Conservation (phyloP, 257 asterid species). For the Petunia secreta region DNA sequence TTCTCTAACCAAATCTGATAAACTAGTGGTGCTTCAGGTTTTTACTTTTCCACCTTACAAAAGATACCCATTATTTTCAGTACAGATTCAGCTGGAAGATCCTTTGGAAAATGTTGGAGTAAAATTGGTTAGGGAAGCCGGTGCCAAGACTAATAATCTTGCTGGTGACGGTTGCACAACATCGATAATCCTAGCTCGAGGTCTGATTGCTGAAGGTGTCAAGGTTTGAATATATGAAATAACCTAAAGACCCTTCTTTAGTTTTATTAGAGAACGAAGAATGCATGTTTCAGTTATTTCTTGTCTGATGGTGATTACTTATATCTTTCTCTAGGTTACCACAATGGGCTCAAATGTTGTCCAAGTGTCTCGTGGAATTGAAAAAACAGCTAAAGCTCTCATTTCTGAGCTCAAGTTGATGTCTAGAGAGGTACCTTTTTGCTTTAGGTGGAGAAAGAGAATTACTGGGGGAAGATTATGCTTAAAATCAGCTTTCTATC, state of each 20-base stretch:
- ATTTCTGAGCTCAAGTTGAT: conserved; percentile 71
- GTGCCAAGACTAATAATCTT: conserved; percentile 82
- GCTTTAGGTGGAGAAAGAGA: background rate
- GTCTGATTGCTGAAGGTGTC: conserved; percentile 78
- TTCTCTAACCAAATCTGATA: background rate
- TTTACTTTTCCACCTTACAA: background rate
- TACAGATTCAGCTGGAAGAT: conserved; percentile 89
- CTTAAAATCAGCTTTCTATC: background rate
- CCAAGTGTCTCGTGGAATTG: conserved; percentile 81
- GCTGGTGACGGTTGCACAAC: conserved; percentile 95
- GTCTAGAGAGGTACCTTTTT: conserved; percentile 65
- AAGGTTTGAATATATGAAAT: conserved; percentile 50
- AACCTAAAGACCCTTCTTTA: background rate
- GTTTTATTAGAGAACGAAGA: background rate
- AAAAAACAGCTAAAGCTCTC: conserved; percentile 71
- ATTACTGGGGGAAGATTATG: background rate
- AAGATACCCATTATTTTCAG: conserved; percentile 45
- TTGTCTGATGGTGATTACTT: background rate
- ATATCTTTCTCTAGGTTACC: conserved; percentile 49
- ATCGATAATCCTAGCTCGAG: conserved; percentile 80
- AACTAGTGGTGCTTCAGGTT: background rate
- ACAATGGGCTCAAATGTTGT: conserved; percentile 82
- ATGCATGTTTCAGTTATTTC: conserved; percentile 12
- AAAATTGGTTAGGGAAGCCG: conserved; percentile 84
- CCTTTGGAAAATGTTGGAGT: conserved; percentile 89